Evolutionary conservation across 2,329 filamentous ascomycete genomes (phyloP).

Genomic region (Orbilia quercus): DNA sequence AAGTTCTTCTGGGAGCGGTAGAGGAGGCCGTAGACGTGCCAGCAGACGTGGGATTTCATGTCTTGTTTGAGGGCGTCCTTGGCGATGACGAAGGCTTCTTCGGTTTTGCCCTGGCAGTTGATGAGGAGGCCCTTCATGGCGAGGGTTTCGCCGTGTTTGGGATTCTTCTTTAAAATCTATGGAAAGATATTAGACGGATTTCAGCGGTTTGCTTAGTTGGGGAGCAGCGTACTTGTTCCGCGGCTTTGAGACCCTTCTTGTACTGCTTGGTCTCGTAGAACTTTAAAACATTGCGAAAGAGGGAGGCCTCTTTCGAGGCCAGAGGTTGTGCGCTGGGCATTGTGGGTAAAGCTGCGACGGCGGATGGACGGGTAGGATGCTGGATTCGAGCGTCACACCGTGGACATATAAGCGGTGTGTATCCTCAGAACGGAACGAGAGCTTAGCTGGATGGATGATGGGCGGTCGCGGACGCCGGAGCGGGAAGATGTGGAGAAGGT

Average conservation of each 20-base stretch:
- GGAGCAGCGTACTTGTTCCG: conserved; percentile 69
- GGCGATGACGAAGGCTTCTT: conserved; percentile 92
- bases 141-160: conserved; percentile 96
- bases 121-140: conserved; percentile 99
- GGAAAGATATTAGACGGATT: too few species aligned
- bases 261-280: conserved; percentile 99
- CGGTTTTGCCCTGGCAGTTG: conserved; percentile 88
- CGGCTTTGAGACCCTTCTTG: conserved; percentile 93
- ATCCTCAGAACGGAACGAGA: conserved; percentile 1
- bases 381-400: conserved; percentile 36
- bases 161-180: conserved; percentile 89
- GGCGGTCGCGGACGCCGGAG: neutral
- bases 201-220: neutral
- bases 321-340: conserved; percentile 53
- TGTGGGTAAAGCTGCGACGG: conserved; percentile 3
- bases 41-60: conserved; percentile 99
- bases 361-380: conserved; percentile 6
- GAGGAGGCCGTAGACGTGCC: conserved; percentile 97
- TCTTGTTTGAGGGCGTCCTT: conserved; percentile 93
- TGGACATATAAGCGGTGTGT: conserved; percentile 51
- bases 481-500: neutral
- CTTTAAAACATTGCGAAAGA: conserved; percentile 94
- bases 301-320: conserved; percentile 84
- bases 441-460: neutral
- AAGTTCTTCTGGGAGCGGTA: conserved; percentile 97